Percentiles rank a stretch among this genome's conserved stretches.
Conservation (phyloP, 2,329 filamentous ascomycete genomes). For the Stachybotrys elegans region DNA sequence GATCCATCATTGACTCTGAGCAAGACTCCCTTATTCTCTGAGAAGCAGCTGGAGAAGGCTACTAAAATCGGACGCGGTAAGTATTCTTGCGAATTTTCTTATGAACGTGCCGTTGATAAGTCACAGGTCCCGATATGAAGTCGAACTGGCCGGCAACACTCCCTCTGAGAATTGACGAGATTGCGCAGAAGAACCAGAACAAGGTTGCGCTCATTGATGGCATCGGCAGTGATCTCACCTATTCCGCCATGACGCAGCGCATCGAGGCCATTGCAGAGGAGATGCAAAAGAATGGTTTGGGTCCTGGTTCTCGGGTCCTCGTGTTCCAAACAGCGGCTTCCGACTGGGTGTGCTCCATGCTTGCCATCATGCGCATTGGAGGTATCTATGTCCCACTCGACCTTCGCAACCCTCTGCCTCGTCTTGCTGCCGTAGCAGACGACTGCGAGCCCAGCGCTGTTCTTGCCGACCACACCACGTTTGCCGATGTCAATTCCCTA, state of each 20-base stretch:
- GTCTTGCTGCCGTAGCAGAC: conserved; percentile 24
- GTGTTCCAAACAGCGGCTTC: conserved; percentile 33
- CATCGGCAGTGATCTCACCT: conserved; percentile 22
- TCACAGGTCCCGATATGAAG: conserved; percentile 8
- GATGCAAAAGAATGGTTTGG: conserved; percentile 8
- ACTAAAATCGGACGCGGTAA: conserved; percentile 7
- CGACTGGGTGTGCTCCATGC: conserved; percentile 30
- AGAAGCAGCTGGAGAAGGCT: conserved; percentile 3
- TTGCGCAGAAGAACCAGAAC: conserved; percentile 15
- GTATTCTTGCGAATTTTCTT: neutral
- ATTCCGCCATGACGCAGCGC: conserved; percentile 25
- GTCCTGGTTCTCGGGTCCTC: conserved; percentile 19
- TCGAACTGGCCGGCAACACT: conserved; percentile 28
- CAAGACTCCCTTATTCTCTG: conserved; percentile 3
- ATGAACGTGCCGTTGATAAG: too few species aligned
- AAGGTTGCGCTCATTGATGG: conserved; percentile 14
- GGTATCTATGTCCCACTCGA: conserved; percentile 36
- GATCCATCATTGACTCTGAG: conserved; percentile 8
- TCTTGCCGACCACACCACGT: conserved; percentile 9
- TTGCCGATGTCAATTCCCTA: neutral
- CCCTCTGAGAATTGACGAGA: conserved; percentile 27
- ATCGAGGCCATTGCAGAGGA: conserved; percentile 26
- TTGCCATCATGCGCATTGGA: conserved; percentile 34
- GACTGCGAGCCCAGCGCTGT: conserved; percentile 19
- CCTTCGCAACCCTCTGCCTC: conserved; percentile 16